Evolutionary conservation across 441 rosid species (phyloP).

Genomic region (Biscutella laevigata): DNA sequence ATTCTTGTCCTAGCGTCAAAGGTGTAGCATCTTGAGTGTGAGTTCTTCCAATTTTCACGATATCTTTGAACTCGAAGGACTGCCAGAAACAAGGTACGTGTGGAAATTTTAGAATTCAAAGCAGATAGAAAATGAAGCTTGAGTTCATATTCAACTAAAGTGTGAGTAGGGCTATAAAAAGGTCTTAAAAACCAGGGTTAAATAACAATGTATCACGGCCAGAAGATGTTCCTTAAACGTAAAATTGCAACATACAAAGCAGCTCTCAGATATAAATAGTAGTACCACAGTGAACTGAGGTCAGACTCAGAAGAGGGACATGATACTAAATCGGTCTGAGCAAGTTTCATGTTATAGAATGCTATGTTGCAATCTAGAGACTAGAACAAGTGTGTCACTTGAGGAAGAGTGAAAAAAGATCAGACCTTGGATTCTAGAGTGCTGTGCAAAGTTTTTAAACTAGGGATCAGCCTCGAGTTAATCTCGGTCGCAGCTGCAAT

Average conservation of each 20-base stretch:
- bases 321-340: background rate
- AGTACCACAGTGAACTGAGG: background rate
- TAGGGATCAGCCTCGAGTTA: constrained; percentile 75
- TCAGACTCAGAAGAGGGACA: background rate
- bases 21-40: constrained; percentile 99
- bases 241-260: constrained; percentile 12
- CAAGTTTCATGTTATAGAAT: background rate
- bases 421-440: constrained; percentile 70
- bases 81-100: constrained; percentile 18
- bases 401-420: constrained; percentile 8
- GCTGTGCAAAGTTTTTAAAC: constrained; percentile 52
- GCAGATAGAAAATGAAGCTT: constrained; percentile 1
- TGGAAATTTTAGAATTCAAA: background rate
- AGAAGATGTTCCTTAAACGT: constrained; percentile 2
- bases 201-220: background rate
- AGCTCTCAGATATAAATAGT: background rate
- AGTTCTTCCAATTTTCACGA: constrained; percentile 95
- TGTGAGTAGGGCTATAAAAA: background rate
- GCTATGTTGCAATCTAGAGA: background rate
- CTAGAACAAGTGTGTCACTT: background rate
- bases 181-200: background rate
- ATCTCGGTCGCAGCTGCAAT: constrained; percentile 85
- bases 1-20: constrained; percentile 93
- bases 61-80: constrained; percentile 74
- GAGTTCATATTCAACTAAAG: background rate